Base-by-base conservation (phyloP, 208 protist species). In the Acanthamoeba quina region DNA sequence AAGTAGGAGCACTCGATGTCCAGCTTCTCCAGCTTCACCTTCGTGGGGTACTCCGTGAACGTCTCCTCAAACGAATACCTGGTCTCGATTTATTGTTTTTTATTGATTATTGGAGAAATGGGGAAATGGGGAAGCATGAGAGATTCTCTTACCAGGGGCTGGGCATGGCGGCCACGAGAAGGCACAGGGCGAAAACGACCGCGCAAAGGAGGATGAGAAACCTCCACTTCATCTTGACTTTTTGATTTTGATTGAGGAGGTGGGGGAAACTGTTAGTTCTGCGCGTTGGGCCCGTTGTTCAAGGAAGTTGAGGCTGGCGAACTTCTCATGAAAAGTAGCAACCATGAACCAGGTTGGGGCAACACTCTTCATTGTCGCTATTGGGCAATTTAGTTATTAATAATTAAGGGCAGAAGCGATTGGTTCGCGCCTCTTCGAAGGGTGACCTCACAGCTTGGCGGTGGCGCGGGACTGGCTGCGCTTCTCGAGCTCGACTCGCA, bases 401-500 rank as follows among this genome's bases (percentile, higher is more conserved):
- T 49, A 13, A 13, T 49, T 49, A 49, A 49, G 13, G 44, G 44
- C 44, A 7, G 44, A 49, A 49, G 44, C 11, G 44, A 58, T 58
- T 58, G 13, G 54, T 5, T 17, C 19, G 54, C 54, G 21, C 54
- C 54, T 49, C 44, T 47, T 47, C 44, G 44, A 10, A 10, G 24
- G 7, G 47, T 9, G 31, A 19, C 41, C 29, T 52, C 9, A 86
- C 13, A 86, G 78, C n/a, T 58, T 86, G 78, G 47, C 78, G 26
- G 78, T 62, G 41, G 41, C 0, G 37, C 68, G 34, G 34, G 34
- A 29, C 76, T 56, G 47, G n/a, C 44, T 24, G 44, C 52, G 41
- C 78, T 86, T 86, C 41, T 52, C 78, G 44, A 86, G 41, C 78
- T 86, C 78, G 13, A 62, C 17, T 13, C 52, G 47, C 2, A 62